A percentile compares a stretch with the other conserved stretches of the same genome.
Evolutionary conservation across 169 alveolate species (phyloP).

Genomic region (Eimeria necatrix): DNA sequence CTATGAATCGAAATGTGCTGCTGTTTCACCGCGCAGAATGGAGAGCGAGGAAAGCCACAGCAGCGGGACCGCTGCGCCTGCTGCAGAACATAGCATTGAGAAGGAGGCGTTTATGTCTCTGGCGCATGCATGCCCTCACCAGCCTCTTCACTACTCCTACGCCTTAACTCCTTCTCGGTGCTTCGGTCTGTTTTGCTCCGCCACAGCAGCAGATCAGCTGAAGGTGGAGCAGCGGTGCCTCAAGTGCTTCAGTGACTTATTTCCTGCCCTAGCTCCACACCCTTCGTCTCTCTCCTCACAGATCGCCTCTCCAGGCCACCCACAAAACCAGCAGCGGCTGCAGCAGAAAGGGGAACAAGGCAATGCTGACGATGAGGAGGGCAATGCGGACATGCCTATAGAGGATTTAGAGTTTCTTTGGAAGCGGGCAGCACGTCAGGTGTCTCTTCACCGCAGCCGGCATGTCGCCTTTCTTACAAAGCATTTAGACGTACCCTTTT

Average conservation of each 20-base stretch:
- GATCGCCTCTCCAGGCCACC: not conserved
- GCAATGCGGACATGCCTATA: not conserved
- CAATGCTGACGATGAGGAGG: not conserved
- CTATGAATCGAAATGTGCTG: too few relatives aligned
- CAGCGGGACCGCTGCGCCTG: too few relatives aligned
- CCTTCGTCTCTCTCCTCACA: not conserved
- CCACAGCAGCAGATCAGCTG: constrained; percentile 29
- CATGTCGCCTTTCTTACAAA: constrained; percentile 24
- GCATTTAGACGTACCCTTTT: constrained; percentile 30
- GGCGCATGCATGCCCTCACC: not conserved
- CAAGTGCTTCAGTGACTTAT: not conserved
- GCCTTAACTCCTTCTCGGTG: not conserved
- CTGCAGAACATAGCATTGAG: too few relatives aligned
- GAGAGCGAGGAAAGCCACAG: too few relatives aligned
- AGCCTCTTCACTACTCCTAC: constrained; percentile 2
- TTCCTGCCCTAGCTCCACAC: constrained; percentile 2
- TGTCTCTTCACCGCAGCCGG: not conserved
- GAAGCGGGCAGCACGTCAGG: not conserved
- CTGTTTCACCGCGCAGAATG: too few relatives aligned
- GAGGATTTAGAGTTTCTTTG: not conserved
- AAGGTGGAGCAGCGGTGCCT: constrained; percentile 11
- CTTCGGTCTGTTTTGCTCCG: not conserved
- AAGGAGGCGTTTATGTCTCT: not conserved
- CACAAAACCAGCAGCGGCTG: not conserved
- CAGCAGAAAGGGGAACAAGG: not conserved